These are phyloP conservation scores for Diplotaxis tenuifolia DNA, from an alignment of 345 rosid species.

Conservation along the genomic window DNA sequence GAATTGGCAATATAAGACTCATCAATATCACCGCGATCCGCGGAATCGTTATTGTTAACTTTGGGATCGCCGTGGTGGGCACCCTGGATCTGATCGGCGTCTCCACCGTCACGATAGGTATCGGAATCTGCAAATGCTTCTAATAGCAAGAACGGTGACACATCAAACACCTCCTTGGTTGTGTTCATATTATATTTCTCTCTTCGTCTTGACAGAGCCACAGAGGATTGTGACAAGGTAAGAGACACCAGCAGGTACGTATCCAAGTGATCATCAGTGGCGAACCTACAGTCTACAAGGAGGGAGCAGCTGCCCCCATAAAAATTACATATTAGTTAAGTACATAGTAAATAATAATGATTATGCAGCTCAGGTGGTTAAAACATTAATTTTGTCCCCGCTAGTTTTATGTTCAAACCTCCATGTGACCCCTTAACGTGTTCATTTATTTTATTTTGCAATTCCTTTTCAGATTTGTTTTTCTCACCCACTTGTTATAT, in stretches of 20 bases:
- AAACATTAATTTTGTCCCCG: too few relatives aligned
- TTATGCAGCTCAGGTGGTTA: too few relatives aligned
- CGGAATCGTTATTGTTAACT: slow-evolving; percentile 7
- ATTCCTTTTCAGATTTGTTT: too few relatives aligned
- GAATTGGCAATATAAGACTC: slow-evolving; percentile 52
- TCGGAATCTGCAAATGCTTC: slow-evolving; percentile 79
- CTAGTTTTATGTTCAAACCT: too few relatives aligned
- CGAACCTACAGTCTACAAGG: too few relatives aligned
- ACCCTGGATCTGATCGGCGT: slow-evolving; percentile 22
- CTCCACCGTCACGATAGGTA: background rate
- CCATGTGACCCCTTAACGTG: too few relatives aligned
- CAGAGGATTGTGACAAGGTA: background rate
- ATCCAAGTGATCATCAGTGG: too few relatives aligned
- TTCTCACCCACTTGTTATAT: too few relatives aligned
- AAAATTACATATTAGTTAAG: too few relatives aligned
- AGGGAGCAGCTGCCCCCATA: too few relatives aligned
- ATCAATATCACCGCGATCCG: slow-evolving; percentile 26
- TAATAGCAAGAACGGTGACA: slow-evolving; percentile 47
- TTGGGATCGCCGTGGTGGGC: slow-evolving; percentile 1
- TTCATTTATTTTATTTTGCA: too few relatives aligned
- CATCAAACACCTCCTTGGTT: slow-evolving; percentile 34
- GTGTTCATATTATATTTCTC: slow-evolving; percentile 3
- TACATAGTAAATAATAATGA: too few relatives aligned
- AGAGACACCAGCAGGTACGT: background rate
- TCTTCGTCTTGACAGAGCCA: background rate